Percentiles rank a stretch among this genome's conserved stretches.
These are phyloP conservation scores for Verruconis gallopava DNA, from an alignment of 2,329 filamentous ascomycete genomes.

Conservation along the genomic window DNA sequence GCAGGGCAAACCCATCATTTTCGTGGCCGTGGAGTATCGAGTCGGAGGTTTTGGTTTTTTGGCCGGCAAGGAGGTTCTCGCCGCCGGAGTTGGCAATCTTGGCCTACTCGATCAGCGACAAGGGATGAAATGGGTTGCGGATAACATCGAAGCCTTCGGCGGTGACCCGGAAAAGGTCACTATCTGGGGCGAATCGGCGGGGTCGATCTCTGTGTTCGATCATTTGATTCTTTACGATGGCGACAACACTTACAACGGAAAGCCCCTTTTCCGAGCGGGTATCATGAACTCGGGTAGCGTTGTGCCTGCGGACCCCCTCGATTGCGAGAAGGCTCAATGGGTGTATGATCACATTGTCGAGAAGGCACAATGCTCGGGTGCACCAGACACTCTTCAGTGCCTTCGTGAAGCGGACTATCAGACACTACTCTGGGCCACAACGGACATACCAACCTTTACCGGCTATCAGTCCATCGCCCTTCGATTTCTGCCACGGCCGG, in stretches of 20 bases:
- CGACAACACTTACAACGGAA: slow-evolving; percentile 60
- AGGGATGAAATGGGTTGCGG: slow-evolving; percentile 27
- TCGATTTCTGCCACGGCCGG: slow-evolving; percentile 62
- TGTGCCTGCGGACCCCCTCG: slow-evolving; percentile 3
- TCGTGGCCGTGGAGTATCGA: slow-evolving; percentile 34
- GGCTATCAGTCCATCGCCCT: slow-evolving; percentile 56
- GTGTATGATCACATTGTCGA: slow-evolving; percentile 22
- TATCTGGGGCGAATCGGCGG: slow-evolving; percentile 26
- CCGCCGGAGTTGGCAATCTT: slow-evolving; percentile 23
- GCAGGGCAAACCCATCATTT: slow-evolving; percentile 20
- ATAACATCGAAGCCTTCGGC: slow-evolving; percentile 25
- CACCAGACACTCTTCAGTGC: slow-evolving; percentile 33
- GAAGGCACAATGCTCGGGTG: slow-evolving; percentile 31
- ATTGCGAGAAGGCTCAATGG: slow-evolving; percentile 4
- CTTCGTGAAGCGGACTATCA: slow-evolving; percentile 34
- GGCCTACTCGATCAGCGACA: slow-evolving; percentile 26
- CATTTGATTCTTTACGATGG: slow-evolving; percentile 66
- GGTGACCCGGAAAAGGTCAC: slow-evolving; percentile 26
- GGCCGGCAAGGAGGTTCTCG: slow-evolving; percentile 22
- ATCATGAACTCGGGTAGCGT: slow-evolving; percentile 46
- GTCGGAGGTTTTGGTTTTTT: slow-evolving; percentile 28
- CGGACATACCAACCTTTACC: slow-evolving; percentile 55
- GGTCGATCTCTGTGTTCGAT: slow-evolving; percentile 34
- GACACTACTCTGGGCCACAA: slow-evolving; percentile 47
- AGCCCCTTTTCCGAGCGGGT: slow-evolving; percentile 58